These are phyloP conservation scores for Heteromeles arbutifolia DNA, from an alignment of 306 rosid genomes.

Conservation along the genomic window DNA sequence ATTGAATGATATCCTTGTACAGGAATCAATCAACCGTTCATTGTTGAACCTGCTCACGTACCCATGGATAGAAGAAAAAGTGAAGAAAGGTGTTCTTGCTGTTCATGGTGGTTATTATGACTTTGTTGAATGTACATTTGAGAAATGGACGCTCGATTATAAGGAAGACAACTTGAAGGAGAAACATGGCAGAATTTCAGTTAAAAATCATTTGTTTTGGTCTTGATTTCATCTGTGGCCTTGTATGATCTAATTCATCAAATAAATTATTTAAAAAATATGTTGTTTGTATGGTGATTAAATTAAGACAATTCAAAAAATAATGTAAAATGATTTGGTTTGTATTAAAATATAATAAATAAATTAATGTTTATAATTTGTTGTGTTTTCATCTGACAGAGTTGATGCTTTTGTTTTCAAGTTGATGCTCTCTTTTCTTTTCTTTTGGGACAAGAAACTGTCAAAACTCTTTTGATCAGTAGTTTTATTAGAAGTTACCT, in stretches of 20 bases:
- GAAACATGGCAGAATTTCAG: slow-evolving; percentile 38
- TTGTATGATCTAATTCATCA: neutral
- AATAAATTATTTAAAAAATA: neutral
- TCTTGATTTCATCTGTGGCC: slow-evolving; percentile 26
- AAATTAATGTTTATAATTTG: neutral
- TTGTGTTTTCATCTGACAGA: neutral
- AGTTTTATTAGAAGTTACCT: neutral
- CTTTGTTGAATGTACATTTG: slow-evolving; percentile 84
- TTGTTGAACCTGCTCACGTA: slow-evolving; percentile 74
- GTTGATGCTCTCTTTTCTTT: neutral
- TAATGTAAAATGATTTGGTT: neutral
- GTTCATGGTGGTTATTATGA: slow-evolving; percentile 91
- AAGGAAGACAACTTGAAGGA: slow-evolving; percentile 38
- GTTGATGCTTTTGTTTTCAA: neutral
- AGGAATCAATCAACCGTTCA: slow-evolving; percentile 80
- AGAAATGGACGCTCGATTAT: slow-evolving; percentile 93
- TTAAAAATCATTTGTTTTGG: slow-evolving; percentile 61
- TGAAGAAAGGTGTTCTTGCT: slow-evolving; percentile 51
- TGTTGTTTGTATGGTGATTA: neutral
- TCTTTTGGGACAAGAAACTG: neutral
- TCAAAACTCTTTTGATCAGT: neutral
- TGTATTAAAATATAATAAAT: neutral
- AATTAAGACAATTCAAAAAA: neutral
- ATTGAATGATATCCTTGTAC: slow-evolving; percentile 15
- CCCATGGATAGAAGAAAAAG: slow-evolving; percentile 92